Base-by-base conservation (phyloP, 768 basidiomycete species). In the Stropharia rugosoannulata region DNA sequence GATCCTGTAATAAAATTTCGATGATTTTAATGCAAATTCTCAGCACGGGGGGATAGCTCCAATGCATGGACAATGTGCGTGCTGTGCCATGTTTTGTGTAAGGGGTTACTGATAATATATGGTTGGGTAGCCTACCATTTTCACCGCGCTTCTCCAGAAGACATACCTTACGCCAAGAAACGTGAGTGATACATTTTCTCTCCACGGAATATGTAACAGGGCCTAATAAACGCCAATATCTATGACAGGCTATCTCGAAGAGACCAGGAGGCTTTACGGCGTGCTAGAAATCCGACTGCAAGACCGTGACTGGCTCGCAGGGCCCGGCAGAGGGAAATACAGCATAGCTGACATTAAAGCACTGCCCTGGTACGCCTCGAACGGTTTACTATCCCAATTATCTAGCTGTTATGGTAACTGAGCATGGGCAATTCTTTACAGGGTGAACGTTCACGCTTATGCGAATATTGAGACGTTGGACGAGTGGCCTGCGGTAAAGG, bases 201-300 rank as follows among this genome's bases (percentile, higher is more conserved):
- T 44, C 57, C 35, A 3, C 4, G 4, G 22, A 1, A 16, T 5
- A n/a, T 16, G 9, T 7, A 29, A 39, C 2, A 10, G 2, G 4
- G 19, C 8, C 8, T n/a, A 16, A n/a, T 5, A 22, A 32, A 19
- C 2, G 32, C 40, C 35, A 11, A 36, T 9, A 39, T 27, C 41
- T 25, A 38, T 4, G 35, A 5, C 71, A 84, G 84, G 92, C 49
- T 95, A 91, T 70, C 59, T 75, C n/a, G 83, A 90, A 35, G 94
- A 96, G 76, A 89, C 90, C 2, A 84, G 81, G 59, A 83, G 94
- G n/a, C 78, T 95, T 19, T 93, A 89, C 66, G 74, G 81, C 15
- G 94, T 95, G 2, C 78, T 95, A 25, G 85, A 95, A 61, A 82
- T 84, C 43, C 82, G 87, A 19, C 80, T 95, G 16, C 67, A 74